Evolutionary conservation across 2,329 filamentous ascomycete species (phyloP), one percentile per base, ranked within the genome.

Genomic region (Microthyrium microscopicum): DNA sequence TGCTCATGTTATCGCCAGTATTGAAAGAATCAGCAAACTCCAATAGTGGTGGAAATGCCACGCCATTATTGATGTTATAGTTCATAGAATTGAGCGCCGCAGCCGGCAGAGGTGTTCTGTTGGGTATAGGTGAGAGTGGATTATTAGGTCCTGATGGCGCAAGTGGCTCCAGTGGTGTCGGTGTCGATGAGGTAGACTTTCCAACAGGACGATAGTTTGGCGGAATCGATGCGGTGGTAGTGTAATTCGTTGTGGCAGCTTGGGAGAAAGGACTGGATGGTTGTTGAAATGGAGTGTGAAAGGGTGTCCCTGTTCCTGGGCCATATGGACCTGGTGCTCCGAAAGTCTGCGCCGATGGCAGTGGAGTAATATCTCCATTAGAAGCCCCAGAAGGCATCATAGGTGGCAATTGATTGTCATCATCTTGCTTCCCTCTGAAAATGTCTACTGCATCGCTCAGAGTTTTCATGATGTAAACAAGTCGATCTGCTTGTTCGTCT

Each of bases 401-500:
- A 29, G 15, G 16, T 29, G 27, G 27, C 16, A 9, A 15, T 29
- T 8, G 15, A 8, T 17, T 8, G 8, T 9, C 20, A 26, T 8
- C 29, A 22, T 8, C 16, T 35, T 35, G 7, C 15, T 35, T 35
- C 29, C 22, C 15, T 16, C 13, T 13, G 8, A 8, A 13, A 8
- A 4, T 21, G 25, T n/a, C 18, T 21, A 58, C 52, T 5, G 55
- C 55, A 16, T 57, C 53, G 20, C 50, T 46, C 40, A 57, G 57
- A 1, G 51, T 42, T 30, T 41, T 46, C 5, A 58, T 41, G 12
- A 58, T 55, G 31, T 54, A 52, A 5, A 54, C 45, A 9, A 55
- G 43, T 2, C 53, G 49, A 20, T 41, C 51, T 12, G 56, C 54
- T 43, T 57, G 54, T 32, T 50, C 52, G 34, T 58, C 55, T 39